A percentile compares a stretch with the other conserved stretches of the same genome.
phyloP scores from a whole-genome alignment of 2,329 filamentous ascomycete species.

The Talaromyces rugulosus region DNA sequence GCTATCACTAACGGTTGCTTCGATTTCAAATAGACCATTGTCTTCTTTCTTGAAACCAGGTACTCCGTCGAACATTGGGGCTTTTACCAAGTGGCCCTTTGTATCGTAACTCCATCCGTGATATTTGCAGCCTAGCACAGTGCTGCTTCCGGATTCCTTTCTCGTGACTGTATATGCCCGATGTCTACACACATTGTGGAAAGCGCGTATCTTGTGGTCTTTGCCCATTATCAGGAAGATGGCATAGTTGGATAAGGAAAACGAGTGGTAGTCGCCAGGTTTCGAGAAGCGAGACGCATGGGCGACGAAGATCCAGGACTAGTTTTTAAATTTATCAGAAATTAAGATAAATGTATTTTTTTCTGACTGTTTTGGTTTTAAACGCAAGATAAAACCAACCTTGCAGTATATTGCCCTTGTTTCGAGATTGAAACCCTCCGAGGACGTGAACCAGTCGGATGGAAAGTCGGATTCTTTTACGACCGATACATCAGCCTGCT shows the following conservation, averaged over 20 bases:
- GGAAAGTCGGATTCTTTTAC: constrained; percentile 41
- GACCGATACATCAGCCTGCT: constrained; percentile 17
- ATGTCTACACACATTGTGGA: constrained; percentile 62
- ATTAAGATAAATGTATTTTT: background rate
- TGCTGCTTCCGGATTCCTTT: constrained; percentile 47
- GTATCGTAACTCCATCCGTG: constrained; percentile 62
- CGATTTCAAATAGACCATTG: constrained; percentile 50
- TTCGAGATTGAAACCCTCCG: constrained; percentile 45
- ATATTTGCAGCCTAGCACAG: constrained; percentile 56
- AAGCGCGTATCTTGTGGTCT: constrained; percentile 51
- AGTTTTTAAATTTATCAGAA: background rate
- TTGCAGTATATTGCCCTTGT: constrained; percentile 48
- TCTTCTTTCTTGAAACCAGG: constrained; percentile 53
- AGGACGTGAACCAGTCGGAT: constrained; percentile 34
- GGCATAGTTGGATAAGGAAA: constrained; percentile 53
- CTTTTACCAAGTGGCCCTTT: constrained; percentile 56
- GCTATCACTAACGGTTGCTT: constrained; percentile 16
- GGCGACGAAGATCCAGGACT: constrained; percentile 35
- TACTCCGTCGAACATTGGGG: constrained; percentile 55
- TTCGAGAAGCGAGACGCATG: constrained; percentile 37
- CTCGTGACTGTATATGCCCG: constrained; percentile 57
- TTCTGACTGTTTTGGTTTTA: background rate
- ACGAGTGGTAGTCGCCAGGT: constrained; percentile 51
- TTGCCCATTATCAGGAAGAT: constrained; percentile 53
- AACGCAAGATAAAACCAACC: constrained; percentile 21